Evolutionary conservation across 169 alveolate genomes (phyloP), one percentile per base, ranked within the genome.

Genomic region (Babesia divergens): DNA sequence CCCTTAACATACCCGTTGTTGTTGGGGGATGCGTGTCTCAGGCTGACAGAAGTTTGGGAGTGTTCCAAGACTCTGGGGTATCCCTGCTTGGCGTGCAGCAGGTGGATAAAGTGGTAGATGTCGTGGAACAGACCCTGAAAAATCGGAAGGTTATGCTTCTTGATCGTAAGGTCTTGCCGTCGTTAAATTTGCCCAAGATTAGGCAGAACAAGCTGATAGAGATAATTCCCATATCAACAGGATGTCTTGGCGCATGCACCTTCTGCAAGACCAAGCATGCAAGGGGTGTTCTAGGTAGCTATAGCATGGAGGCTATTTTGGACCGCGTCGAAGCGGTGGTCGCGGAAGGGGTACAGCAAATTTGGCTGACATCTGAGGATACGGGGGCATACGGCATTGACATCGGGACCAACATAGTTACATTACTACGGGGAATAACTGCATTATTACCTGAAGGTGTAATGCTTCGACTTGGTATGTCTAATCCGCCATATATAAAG

Each of bases 291-390:
- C 88, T 97, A 40, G 95, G 96, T 7, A 92, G 98, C 46, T 97
- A 97, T 83, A 79, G 87, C 26, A 90, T 94, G 43, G 95, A 89
- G 52, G 97, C 93, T 11, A 95, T 97, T 11, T 84, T 95, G 34
- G 91, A 82, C 18, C 89, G 99, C 59, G 94, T 96, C 29, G 81
- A 90, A 66, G 60, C 83, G 55, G 97, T 97, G 16, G 66, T 83
- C 59, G 74, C 74, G 60, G 91, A 90, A 69, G 99, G 97, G 50
- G 95, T 94, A 3, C 94, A 92, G 66, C 97, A 97, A 89, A 93
- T 98, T 24, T 98, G 99, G 99, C 88, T 98, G 24, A 97, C 99
- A 8, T 93, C 98, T 31, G 99, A 98, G 87, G 99, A 98, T 74
- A 83, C 96, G 79, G 90, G 99, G 2, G 99, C 99, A 14, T 98